phyloP scores from a whole-genome alignment of 2,329 filamentous ascomycete species.

The Fusarium paranaense region DNA sequence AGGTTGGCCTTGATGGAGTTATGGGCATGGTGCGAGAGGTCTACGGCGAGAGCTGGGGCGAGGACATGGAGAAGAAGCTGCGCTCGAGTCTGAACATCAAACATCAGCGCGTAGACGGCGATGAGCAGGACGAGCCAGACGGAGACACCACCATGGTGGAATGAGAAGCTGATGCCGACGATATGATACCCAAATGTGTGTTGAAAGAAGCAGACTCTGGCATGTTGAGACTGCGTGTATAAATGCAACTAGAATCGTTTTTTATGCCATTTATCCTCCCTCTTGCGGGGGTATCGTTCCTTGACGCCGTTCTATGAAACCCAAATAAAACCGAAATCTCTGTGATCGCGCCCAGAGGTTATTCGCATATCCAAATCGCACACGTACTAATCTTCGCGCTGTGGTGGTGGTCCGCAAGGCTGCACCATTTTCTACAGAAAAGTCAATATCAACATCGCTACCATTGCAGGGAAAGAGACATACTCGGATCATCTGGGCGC shows the following conservation, averaged over 20 bases:
- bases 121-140: slow-evolving; percentile 41
- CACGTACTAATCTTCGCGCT: slow-evolving; percentile 60
- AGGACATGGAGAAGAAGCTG: slow-evolving; percentile 70
- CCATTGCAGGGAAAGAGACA: slow-evolving; percentile 17
- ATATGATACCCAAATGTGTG: slow-evolving; percentile 37
- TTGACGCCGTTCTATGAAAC: slow-evolving; percentile 32
- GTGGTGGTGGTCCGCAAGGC: slow-evolving; percentile 68
- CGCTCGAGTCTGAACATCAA: slow-evolving; percentile 70
- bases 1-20: slow-evolving; percentile 83
- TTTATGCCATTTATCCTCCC: slow-evolving; percentile 15
- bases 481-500: slow-evolving; percentile 82
- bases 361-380: not conserved
- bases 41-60: slow-evolving; percentile 62
- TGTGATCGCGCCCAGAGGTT: not conserved
- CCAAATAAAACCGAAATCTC: slow-evolving; percentile 9
- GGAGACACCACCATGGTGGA: slow-evolving; percentile 1
- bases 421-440: slow-evolving; percentile 73
- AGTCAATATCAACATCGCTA: not conserved
- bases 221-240: not conserved
- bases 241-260: slow-evolving; percentile 2
- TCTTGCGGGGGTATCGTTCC: slow-evolving; percentile 40
- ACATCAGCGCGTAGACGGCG: slow-evolving; percentile 34
- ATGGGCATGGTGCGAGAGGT: slow-evolving; percentile 74
- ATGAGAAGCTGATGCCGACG: slow-evolving; percentile 3
- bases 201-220: not conserved